These are phyloP conservation scores for Gaultheria prostrata DNA, from an alignment of 148 eudicot species.

Conservation along the genomic window DNA sequence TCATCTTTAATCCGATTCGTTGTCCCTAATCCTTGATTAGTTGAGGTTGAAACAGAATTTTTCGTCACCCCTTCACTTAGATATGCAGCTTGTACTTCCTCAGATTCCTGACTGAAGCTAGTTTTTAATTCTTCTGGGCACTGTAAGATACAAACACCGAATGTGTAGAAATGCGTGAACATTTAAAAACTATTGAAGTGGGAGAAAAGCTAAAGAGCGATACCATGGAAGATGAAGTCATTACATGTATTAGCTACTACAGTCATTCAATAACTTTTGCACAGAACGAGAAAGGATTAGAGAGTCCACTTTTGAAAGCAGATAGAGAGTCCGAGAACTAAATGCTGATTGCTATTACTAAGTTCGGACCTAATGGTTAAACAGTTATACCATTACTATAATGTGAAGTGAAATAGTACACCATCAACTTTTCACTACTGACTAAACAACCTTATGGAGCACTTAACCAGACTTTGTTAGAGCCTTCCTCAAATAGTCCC, in stretches of 20 bases:
- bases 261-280: background rate
- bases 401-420: background rate
- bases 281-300: background rate
- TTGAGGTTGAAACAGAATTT: conserved; percentile 17
- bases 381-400: background rate
- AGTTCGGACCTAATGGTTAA: background rate
- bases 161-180: background rate
- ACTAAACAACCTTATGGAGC: background rate
- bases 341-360: background rate
- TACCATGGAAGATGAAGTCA: background rate
- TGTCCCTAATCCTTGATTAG: conserved; percentile 5
- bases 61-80: conserved; percentile 8
- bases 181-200: background rate
- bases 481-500: background rate
- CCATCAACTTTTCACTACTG: background rate
- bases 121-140: conserved; percentile 10
- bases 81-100: conserved; percentile 9
- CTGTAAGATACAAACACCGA: conserved; percentile 15
- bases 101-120: conserved; percentile 17
- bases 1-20: conserved; percentile 13
- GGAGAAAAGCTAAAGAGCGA: background rate
- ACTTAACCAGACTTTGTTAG: background rate
- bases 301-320: background rate
- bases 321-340: background rate
- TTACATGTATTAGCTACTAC: background rate